These are phyloP conservation scores for Stenocarpella maydis DNA, from an alignment of 2,329 filamentous ascomycete genomes.

Conservation along the genomic window DNA sequence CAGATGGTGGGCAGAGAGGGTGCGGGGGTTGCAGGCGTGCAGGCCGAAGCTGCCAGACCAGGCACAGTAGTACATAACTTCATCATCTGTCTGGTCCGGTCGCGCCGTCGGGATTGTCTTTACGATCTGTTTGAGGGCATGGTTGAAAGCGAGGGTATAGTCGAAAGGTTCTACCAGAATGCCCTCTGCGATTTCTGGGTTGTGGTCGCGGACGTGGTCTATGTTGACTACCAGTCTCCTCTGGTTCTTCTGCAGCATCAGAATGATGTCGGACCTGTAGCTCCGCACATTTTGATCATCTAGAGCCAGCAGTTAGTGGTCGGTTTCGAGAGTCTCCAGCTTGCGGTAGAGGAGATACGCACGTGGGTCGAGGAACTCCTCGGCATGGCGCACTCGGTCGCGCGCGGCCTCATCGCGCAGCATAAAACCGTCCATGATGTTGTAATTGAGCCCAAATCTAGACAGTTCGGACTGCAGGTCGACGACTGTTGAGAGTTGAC, in stretches of 20 bases:
- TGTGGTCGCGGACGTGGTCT: slow-evolving; percentile 91
- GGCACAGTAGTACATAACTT: slow-evolving; percentile 94
- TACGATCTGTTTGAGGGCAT: slow-evolving; percentile 88
- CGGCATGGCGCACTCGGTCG: slow-evolving; percentile 85
- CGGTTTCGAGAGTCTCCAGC: neutral
- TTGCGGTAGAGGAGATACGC: slow-evolving; percentile 46
- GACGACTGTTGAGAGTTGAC: neutral
- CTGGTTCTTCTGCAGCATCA: slow-evolving; percentile 75
- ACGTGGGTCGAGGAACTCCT: slow-evolving; percentile 95
- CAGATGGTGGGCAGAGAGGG: slow-evolving; percentile 85
- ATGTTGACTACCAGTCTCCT: slow-evolving; percentile 76
- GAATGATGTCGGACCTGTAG: slow-evolving; percentile 88
- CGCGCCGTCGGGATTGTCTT: slow-evolving; percentile 79
- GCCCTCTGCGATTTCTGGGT: slow-evolving; percentile 77
- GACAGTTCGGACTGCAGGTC: neutral
- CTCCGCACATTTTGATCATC: slow-evolving; percentile 68
- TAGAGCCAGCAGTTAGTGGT: slow-evolving; percentile 39
- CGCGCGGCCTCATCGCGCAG: slow-evolving; percentile 85
- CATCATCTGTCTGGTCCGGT: slow-evolving; percentile 77
- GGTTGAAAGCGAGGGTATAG: slow-evolving; percentile 86
- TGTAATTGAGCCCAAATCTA: slow-evolving; percentile 13
- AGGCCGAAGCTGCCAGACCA: slow-evolving; percentile 96
- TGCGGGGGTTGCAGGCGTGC: slow-evolving; percentile 92
- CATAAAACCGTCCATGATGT: slow-evolving; percentile 74
- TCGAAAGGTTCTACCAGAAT: slow-evolving; percentile 89